These are phyloP conservation scores for Aspergillus panamensis DNA, from an alignment of 495 filamentous ascomycete species.

Conservation along the genomic window DNA sequence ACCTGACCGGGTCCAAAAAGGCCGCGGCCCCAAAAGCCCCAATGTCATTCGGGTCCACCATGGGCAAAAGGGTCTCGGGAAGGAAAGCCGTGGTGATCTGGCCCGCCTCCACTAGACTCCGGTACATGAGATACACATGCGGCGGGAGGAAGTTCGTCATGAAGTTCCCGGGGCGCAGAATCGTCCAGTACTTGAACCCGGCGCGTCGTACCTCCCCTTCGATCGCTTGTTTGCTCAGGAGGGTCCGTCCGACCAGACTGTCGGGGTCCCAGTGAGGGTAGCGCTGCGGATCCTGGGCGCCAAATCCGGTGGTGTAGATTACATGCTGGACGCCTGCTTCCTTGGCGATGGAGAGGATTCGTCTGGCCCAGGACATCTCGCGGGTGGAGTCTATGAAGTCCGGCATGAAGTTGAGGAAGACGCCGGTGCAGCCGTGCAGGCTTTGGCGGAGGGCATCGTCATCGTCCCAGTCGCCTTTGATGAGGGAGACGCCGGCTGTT, in stretches of 20 bases:
- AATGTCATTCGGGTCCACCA: slow-evolving; percentile 48
- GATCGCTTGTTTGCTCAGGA: slow-evolving; percentile 36
- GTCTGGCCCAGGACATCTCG: slow-evolving; percentile 38
- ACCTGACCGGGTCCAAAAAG: slow-evolving; percentile 37
- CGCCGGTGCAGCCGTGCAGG: slow-evolving; percentile 37
- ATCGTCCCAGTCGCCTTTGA: slow-evolving; percentile 42
- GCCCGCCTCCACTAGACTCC: slow-evolving; percentile 34
- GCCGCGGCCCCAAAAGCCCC: slow-evolving; percentile 44
- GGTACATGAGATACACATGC: slow-evolving; percentile 31
- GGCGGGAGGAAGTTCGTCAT: slow-evolving; percentile 48
- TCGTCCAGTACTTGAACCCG: slow-evolving; percentile 40
- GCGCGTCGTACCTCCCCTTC: slow-evolving; percentile 30
- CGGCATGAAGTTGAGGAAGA: slow-evolving; percentile 49
- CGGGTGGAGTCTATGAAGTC: slow-evolving; percentile 15
- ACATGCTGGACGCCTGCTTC: slow-evolving; percentile 36
- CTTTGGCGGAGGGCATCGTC: slow-evolving; percentile 30
- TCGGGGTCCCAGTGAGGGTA: slow-evolving; percentile 25
- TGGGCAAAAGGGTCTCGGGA: slow-evolving; percentile 30
- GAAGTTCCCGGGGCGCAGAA: slow-evolving; percentile 46
- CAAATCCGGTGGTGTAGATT: slow-evolving; percentile 40
- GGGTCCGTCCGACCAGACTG: slow-evolving; percentile 22
- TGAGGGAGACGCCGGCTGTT: slow-evolving; percentile 36
- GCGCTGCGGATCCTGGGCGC: slow-evolving; percentile 23
- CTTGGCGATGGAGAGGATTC: slow-evolving; percentile 42
- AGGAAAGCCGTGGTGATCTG: slow-evolving; percentile 32